These are phyloP conservation scores for Chytriomyces sp. DNA, from an alignment of 192 early-diverging fungal species.

Conservation along the genomic window DNA sequence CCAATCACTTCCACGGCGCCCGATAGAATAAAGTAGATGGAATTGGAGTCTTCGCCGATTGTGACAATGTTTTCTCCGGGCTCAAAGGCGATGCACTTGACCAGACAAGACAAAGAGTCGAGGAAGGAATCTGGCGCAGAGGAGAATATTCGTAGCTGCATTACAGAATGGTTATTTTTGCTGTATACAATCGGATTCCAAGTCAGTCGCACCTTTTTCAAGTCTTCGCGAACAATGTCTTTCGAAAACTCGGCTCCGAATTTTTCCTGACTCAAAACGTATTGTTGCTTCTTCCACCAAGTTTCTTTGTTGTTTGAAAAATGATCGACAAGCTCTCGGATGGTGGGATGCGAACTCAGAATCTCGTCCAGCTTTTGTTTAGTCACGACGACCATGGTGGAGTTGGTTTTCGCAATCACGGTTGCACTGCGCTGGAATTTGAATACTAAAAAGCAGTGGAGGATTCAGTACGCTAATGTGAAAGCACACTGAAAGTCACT, in stretches of 20 bases:
- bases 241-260: slow-evolving; percentile 54
- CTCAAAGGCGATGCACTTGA: slow-evolving; percentile 36
- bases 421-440: slow-evolving; percentile 32
- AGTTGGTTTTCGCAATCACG: slow-evolving; percentile 43
- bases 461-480: not conserved
- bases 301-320: slow-evolving; percentile 18
- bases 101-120: slow-evolving; percentile 32
- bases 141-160: slow-evolving; percentile 42
- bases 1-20: slow-evolving; percentile 49
- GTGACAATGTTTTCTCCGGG: slow-evolving; percentile 34
- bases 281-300: slow-evolving; percentile 38
- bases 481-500: slow-evolving; percentile 16
- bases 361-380: slow-evolving; percentile 40
- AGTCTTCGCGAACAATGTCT: slow-evolving; percentile 41
- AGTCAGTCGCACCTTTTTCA: slow-evolving; percentile 36
- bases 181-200: not conserved
- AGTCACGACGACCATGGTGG: slow-evolving; percentile 42
- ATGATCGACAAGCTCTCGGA: slow-evolving; percentile 3
- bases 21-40: slow-evolving; percentile 51
- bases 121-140: slow-evolving; percentile 41
- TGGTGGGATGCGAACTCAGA: slow-evolving; percentile 10
- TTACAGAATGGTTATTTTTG: not conserved
- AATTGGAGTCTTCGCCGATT: slow-evolving; percentile 45
- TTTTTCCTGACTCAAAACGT: slow-evolving; percentile 10
- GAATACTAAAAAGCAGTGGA: slow-evolving; percentile 21